A percentile compares a stretch with the other conserved stretches of the same genome.
These are phyloP conservation scores for Lactifluus subvellereus DNA, from an alignment of 768 basidiomycete genomes.

Conservation along the genomic window DNA sequence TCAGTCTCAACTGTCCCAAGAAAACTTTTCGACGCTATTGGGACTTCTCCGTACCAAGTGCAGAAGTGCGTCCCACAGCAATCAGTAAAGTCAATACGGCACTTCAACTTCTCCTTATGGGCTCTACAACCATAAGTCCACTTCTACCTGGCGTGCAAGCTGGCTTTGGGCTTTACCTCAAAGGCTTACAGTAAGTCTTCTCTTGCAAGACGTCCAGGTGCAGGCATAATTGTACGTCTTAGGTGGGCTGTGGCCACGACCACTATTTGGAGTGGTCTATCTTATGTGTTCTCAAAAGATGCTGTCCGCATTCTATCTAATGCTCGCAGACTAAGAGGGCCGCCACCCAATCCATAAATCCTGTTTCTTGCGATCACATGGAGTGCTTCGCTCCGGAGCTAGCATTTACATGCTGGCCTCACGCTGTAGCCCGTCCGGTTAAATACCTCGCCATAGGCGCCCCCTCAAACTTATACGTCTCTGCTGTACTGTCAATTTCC, in stretches of 20 bases:
- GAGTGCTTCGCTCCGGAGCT: not conserved
- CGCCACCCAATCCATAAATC: not conserved
- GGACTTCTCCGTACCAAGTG: conserved; percentile 93
- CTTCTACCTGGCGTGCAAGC: conserved; percentile 58
- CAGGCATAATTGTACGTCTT: not conserved
- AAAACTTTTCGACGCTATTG: conserved; percentile 93
- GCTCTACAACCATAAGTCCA: conserved; percentile 77
- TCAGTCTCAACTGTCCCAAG: conserved; percentile 35
- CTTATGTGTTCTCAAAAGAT: conserved; percentile 71
- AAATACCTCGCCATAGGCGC: not conserved
- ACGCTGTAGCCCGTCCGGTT: not conserved
- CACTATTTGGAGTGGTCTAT: conserved; percentile 87
- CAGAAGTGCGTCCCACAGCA: conserved; percentile 87
- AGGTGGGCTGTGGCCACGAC: conserved; percentile 87
- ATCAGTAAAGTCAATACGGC: conserved; percentile 97
- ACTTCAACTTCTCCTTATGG: conserved; percentile 89
- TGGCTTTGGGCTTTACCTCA: conserved; percentile 60
- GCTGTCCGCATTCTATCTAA: conserved; percentile 51
- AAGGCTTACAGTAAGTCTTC: conserved; percentile 42
- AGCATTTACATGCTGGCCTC: not conserved
- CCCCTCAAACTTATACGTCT: not conserved
- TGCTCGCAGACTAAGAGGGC: conserved; percentile 6
- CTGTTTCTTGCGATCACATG: not conserved
- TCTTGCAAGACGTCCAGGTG: not conserved
- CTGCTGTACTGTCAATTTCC: not conserved